Base-by-base conservation (phyloP, 1,284 basidiomycete species). In the Thelephora terrestris region DNA sequence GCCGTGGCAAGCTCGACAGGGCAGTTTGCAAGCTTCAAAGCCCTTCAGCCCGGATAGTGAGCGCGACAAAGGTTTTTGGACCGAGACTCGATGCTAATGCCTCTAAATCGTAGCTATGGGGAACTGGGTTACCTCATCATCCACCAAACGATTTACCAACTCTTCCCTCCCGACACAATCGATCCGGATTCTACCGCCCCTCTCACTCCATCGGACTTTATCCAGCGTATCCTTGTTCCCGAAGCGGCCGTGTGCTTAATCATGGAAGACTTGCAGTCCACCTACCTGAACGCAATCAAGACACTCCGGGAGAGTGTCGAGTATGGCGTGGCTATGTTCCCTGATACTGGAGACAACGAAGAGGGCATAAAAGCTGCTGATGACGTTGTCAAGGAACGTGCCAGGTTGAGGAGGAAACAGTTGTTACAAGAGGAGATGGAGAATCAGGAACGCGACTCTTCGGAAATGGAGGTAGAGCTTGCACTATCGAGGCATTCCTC, bases 241-340 rank as follows among this genome's bases (percentile, higher is more conserved):
- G 86, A 90, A 61, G 76, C 80, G 0, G 86, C 79, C 0, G 65
- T 79, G n/a, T 70, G 73, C 16, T 72, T 90, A 23, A 83, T 90
- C 46, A 76, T 77, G 64, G 73, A 87, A 52, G 87, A 90, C 59
- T 73, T 75, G 57, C 49, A 61, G 1, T 64, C 79, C 14, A 58
- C 64, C 10, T 58, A 59, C 29, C 62, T 50, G 57, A 67, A 74
- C 17, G 81, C 81, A 0, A 57, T 85, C 12, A 58, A 64, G 18
- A 78, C 80, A n/a, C 62, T 90, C 37, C 71, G 79, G 20, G 82
- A 85, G 43, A 89, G 85, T 54, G 76, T 80, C 1, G 72, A 74
- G 37, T 90, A 87, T 54, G 87, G 86, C 2, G 79, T 82, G 4
- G 75, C 80, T 2, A 89, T 89, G 84, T 90, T 89, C 58, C 86